phyloP scores from a whole-genome alignment of 805 yeast genomes.

The Pichia phayaonensis region DNA sequence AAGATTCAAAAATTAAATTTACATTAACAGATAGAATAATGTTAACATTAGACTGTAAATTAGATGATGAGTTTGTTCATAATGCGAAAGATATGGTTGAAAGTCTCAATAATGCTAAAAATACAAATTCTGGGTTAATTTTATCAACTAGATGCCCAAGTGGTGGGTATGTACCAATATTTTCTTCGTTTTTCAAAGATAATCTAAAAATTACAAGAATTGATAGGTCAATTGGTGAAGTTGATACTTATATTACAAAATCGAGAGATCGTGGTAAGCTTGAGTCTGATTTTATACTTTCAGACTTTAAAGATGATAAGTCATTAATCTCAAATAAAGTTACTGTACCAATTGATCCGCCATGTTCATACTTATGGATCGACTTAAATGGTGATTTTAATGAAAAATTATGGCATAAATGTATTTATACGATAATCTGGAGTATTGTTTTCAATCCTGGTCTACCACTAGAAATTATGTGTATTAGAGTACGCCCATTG shows the following conservation, averaged over 20 bases:
- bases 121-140: constrained; percentile 42
- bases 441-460: constrained; percentile 52
- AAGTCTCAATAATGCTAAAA: constrained; percentile 24
- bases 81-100: constrained; percentile 41
- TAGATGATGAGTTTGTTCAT: constrained; percentile 34
- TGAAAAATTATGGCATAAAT: constrained; percentile 48
- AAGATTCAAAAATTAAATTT: constrained; percentile 46
- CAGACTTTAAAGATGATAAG: constrained; percentile 15
- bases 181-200: constrained; percentile 44
- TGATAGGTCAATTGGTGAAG: constrained; percentile 42
- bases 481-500: constrained; percentile 21
- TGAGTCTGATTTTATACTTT: constrained; percentile 54
- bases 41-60: constrained; percentile 31
- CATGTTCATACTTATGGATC: constrained; percentile 69
- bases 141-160: constrained; percentile 51
- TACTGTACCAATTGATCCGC: constrained; percentile 50
- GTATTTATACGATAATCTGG: constrained; percentile 40
- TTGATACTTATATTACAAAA: constrained; percentile 70
- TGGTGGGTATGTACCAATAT: constrained; percentile 53
- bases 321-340: constrained; percentile 14
- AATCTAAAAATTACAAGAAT: constrained; percentile 41
- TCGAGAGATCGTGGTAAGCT: constrained; percentile 58
- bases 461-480: constrained; percentile 25
- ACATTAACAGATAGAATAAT: constrained; percentile 47
- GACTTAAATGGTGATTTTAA: constrained; percentile 58